phyloP scores from a whole-genome alignment of 495 filamentous ascomycete species.

The Talaromyces thailandensis region DNA sequence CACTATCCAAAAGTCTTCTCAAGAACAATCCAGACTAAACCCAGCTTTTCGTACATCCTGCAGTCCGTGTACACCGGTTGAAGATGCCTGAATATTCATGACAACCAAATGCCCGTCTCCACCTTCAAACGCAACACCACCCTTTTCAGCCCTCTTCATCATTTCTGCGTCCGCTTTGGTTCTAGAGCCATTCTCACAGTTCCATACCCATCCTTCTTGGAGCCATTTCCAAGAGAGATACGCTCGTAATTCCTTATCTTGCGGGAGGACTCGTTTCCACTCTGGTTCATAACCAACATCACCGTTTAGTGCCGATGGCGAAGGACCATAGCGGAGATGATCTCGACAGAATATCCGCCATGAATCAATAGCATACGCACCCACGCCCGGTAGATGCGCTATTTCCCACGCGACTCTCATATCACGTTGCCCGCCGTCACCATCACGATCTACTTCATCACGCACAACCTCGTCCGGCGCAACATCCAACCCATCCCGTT shows the following conservation, averaged over 20 bases:
- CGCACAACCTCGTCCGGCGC: constrained; percentile 37
- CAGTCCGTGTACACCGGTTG: constrained; percentile 14
- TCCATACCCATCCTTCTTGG: constrained; percentile 76
- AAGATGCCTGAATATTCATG: constrained; percentile 12
- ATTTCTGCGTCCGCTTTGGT: constrained; percentile 44
- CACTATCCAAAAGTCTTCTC: neutral
- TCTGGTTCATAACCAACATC: constrained; percentile 41
- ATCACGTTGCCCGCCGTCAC: constrained; percentile 9
- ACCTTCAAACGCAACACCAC: constrained; percentile 55
- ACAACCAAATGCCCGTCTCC: constrained; percentile 41
- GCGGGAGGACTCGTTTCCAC: constrained; percentile 79
- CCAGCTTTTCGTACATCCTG: constrained; percentile 8
- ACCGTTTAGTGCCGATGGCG: constrained; percentile 1
- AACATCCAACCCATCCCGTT: constrained; percentile 46
- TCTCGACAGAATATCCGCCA: constrained; percentile 95
- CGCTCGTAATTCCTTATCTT: constrained; percentile 82
- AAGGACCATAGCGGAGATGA: constrained; percentile 43
- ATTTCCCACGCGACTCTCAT: constrained; percentile 66
- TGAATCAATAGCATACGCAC: constrained; percentile 80
- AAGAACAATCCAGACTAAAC: constrained; percentile 5
- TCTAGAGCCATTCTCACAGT: constrained; percentile 59
- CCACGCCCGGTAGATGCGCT: constrained; percentile 73
- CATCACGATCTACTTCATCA: constrained; percentile 15
- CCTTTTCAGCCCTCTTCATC: constrained; percentile 48
- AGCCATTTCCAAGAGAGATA: constrained; percentile 90